phyloP scores from a whole-genome alignment of 768 basidiomycete species.

The Hortiboletus campestris region DNA sequence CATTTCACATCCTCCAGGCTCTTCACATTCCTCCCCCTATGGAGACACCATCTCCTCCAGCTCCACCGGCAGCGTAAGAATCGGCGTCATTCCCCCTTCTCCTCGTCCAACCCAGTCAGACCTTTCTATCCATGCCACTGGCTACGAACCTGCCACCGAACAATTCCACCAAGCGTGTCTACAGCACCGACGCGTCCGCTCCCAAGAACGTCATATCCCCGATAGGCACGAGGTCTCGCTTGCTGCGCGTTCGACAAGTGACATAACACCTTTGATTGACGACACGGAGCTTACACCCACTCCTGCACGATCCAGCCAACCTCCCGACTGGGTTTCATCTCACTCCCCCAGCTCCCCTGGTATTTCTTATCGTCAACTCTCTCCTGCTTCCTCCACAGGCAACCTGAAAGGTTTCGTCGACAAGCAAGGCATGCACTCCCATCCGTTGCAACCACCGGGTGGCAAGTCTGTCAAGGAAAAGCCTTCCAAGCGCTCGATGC shows the following conservation, averaged over 20 bases:
- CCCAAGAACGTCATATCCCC: slow-evolving; percentile 30
- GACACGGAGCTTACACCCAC: slow-evolving; percentile 32
- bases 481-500: slow-evolving; percentile 27
- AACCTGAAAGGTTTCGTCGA: slow-evolving; percentile 30
- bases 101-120: slow-evolving; percentile 22
- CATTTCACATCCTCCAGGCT: slow-evolving; percentile 8
- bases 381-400: slow-evolving; percentile 33
- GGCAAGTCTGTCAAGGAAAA: slow-evolving; percentile 9
- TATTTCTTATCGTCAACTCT: slow-evolving; percentile 20
- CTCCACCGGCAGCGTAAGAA: slow-evolving; percentile 27
- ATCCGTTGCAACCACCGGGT: not conserved
- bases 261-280: slow-evolving; percentile 17
- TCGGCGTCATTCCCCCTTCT: slow-evolving; percentile 32
- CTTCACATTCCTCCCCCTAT: slow-evolving; percentile 4
- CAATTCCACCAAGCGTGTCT: slow-evolving; percentile 12
- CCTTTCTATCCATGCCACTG: not conserved
- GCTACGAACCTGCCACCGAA: slow-evolving; percentile 14
- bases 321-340: slow-evolving; percentile 17
- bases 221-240: slow-evolving; percentile 35
- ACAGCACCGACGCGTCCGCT: slow-evolving; percentile 30
- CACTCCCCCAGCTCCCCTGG: slow-evolving; percentile 1
- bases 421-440: slow-evolving; percentile 11
- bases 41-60: slow-evolving; percentile 2
- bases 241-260: slow-evolving; percentile 30
- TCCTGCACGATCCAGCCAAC: slow-evolving; percentile 8